Conservation (phyloP, 495 filamentous ascomycete species). For the Neurospora sp. region DNA sequence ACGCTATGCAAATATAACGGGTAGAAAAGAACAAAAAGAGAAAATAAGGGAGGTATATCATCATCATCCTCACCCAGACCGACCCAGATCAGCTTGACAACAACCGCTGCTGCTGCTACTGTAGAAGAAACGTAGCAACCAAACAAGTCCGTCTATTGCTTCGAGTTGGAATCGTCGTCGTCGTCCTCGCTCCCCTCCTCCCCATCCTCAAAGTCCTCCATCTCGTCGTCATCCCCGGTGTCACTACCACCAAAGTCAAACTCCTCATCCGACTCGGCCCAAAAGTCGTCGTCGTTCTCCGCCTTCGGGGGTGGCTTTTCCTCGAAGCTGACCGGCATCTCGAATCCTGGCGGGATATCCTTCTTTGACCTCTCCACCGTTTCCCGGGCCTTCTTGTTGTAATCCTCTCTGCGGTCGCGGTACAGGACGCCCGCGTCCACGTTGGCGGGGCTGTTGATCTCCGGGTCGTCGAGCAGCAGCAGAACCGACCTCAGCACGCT, state of each 20-base stretch:
- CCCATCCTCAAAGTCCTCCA: constrained; percentile 43
- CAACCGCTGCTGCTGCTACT: background rate
- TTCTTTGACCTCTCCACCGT: constrained; percentile 63
- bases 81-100: background rate
- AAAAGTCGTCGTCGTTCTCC: constrained; percentile 69
- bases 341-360: constrained; percentile 72
- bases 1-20: constrained; percentile 23
- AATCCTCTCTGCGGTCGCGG: constrained; percentile 55
- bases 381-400: constrained; percentile 55
- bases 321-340: constrained; percentile 66
- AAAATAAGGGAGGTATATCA: background rate
- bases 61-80: background rate
- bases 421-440: constrained; percentile 87
- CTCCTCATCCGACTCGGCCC: constrained; percentile 74
- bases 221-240: constrained; percentile 46
- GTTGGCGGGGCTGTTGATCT: constrained; percentile 87
- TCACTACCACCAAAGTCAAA: constrained; percentile 69
- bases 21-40: constrained; percentile 3
- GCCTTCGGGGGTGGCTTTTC: constrained; percentile 52
- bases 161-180: constrained; percentile 21
- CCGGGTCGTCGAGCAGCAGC: constrained; percentile 87
- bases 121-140: background rate
- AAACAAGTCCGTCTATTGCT: constrained; percentile 8
- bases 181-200: constrained; percentile 32
- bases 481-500: constrained; percentile 88